phyloP scores from a whole-genome alignment of 192 early-diverging fungal species.

The Gigaspora rosea region DNA sequence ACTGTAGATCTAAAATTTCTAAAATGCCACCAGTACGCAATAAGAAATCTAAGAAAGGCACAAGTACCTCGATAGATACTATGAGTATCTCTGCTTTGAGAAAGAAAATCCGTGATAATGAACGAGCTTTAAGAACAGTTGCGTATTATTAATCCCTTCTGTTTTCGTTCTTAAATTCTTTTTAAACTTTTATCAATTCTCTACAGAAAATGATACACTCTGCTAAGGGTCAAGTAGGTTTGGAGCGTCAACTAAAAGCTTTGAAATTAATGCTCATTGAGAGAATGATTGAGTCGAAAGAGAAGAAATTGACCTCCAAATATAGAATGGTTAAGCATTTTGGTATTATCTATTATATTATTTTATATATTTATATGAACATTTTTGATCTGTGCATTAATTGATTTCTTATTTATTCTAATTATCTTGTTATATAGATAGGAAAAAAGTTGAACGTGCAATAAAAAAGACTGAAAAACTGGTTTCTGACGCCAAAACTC shows the following conservation, averaged over 20 bases:
- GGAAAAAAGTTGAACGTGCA: constrained; percentile 48
- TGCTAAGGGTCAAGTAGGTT: constrained; percentile 40
- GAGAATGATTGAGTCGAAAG: constrained; percentile 43
- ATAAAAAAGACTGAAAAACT: constrained; percentile 40
- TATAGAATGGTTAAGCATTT: constrained; percentile 54
- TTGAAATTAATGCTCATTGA: constrained; percentile 46
- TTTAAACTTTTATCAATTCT: neutral
- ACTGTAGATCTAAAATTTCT: no score
- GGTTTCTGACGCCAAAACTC: constrained; percentile 32
- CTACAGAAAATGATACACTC: constrained; percentile 38
- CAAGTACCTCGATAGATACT: neutral
- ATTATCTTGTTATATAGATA: constrained; percentile 43
- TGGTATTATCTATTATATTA: constrained; percentile 36
- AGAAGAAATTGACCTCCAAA: constrained; percentile 46
- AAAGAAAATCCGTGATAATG: constrained; percentile 49
- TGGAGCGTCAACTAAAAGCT: constrained; percentile 46
- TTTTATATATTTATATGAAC: neutral
- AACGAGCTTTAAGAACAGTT: constrained; percentile 35
- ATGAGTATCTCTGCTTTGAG: constrained; percentile 40
- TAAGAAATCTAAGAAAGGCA: neutral
- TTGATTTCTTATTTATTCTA: neutral
- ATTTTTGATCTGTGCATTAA: neutral
- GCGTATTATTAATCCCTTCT: neutral
- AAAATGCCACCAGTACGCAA: neutral
- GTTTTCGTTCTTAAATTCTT: neutral